A percentile compares a stretch with the other conserved stretches of the same genome.
Evolutionary conservation across 805 yeast species (phyloP).

Genomic region (Candida succiphila): DNA sequence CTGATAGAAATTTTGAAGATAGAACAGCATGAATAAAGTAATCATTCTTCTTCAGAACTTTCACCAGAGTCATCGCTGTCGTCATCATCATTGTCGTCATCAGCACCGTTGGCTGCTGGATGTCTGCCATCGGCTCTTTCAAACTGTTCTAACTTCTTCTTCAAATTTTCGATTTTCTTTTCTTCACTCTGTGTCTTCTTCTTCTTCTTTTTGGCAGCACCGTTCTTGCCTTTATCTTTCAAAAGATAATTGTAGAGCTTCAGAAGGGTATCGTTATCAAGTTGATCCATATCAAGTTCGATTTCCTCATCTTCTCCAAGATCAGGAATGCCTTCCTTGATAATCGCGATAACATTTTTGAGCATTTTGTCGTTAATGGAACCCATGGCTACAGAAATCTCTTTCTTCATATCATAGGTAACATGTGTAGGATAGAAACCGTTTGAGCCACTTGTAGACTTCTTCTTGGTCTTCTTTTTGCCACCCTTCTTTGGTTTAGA

Average conservation of each 20-base stretch:
- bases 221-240: constrained; percentile 29
- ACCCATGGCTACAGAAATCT: constrained; percentile 77
- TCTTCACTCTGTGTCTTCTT: constrained; percentile 53
- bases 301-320: constrained; percentile 80
- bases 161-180: constrained; percentile 65
- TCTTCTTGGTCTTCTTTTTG: constrained; percentile 7
- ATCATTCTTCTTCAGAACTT: constrained; percentile 21
- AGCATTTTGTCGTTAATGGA: constrained; percentile 68
- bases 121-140: constrained; percentile 38
- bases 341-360: constrained; percentile 74
- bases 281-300: constrained; percentile 89
- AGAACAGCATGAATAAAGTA: too few species aligned
- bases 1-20: too few species aligned
- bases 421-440: constrained; percentile 33
- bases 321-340: constrained; percentile 67
- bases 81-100: constrained; percentile 45
- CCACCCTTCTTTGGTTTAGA: constrained; percentile 21
- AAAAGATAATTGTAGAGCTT: constrained; percentile 80
- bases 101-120: constrained; percentile 30
- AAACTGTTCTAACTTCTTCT: constrained; percentile 66
- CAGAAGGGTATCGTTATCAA: constrained; percentile 74
- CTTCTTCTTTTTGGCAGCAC: constrained; percentile 20
- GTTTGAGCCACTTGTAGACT: constrained; percentile 5
- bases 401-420: constrained; percentile 94
- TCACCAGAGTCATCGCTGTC: constrained; percentile 66